A percentile compares a stretch with the other conserved stretches of the same genome.
Conservation (phyloP, 129 eudicot genomes). For the Mikania micrantha region DNA sequence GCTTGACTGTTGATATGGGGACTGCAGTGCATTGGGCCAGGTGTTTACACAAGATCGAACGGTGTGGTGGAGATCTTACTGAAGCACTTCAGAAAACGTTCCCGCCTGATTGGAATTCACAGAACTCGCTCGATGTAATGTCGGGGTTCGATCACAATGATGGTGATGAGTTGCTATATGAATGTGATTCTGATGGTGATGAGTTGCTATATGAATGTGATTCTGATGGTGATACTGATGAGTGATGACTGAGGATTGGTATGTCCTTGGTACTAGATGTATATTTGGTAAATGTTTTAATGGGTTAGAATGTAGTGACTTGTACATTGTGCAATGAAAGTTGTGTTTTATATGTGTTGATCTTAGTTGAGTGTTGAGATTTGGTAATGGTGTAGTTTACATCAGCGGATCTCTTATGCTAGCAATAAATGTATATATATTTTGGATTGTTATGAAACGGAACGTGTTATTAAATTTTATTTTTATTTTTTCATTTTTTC, state of each 20-base stretch:
- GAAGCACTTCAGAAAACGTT: slow-evolving; percentile 93
- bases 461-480: no score
- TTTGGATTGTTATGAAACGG: no score
- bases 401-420: neutral
- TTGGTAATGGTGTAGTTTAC: neutral
- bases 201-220: slow-evolving; percentile 22
- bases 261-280: slow-evolving; percentile 12
- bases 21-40: slow-evolving; percentile 95
- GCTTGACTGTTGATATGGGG: slow-evolving; percentile 78
- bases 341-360: neutral
- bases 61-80: slow-evolving; percentile 72
- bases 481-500: no score
- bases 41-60: slow-evolving; percentile 71
- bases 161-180: slow-evolving; percentile 7
- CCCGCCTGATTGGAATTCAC: slow-evolving; percentile 95
- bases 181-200: slow-evolving; percentile 26
- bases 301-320: slow-evolving; percentile 1
- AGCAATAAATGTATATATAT: neutral
- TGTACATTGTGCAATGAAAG: slow-evolving; percentile 22
- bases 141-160: slow-evolving; percentile 20
- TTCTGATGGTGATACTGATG: slow-evolving; percentile 14
- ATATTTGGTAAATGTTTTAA: slow-evolving; percentile 18
- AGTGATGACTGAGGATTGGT: no score
- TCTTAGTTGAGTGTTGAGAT: neutral
- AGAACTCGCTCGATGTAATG: slow-evolving; percentile 28